Evolutionary conservation across 1,284 basidiomycete species (phyloP).

Genomic region (Tilletia horrida): DNA sequence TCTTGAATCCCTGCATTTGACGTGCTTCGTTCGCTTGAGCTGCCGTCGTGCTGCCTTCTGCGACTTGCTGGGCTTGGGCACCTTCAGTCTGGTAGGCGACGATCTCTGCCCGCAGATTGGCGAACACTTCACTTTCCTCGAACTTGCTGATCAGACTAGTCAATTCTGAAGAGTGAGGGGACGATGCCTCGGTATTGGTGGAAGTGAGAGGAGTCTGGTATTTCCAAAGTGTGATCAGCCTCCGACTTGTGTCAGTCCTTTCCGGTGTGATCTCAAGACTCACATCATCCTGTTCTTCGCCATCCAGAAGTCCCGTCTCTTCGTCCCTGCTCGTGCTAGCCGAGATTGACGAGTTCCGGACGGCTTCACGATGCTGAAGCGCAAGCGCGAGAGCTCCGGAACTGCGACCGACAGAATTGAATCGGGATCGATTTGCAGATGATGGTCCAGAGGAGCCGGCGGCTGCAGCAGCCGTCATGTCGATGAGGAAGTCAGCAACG

Average conservation of each 20-base stretch:
- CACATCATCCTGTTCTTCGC: background rate
- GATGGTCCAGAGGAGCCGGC: background rate
- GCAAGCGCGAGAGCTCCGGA: constrained; percentile 7
- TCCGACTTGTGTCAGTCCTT: too few relatives aligned
- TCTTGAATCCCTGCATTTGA: constrained; percentile 71
- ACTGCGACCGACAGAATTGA: constrained; percentile 4
- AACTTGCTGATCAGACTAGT: constrained; percentile 51
- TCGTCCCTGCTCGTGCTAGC: constrained; percentile 23
- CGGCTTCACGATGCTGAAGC: constrained; percentile 14
- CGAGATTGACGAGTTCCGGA: constrained; percentile 17
- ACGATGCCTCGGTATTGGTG: too few relatives aligned
- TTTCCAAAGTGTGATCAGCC: too few relatives aligned
- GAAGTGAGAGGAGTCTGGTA: too few relatives aligned
- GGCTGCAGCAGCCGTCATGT: constrained; percentile 31
- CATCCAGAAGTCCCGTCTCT: constrained; percentile 9
- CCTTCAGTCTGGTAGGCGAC: background rate
- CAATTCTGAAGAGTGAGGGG: background rate
- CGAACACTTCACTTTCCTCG: constrained; percentile 46
- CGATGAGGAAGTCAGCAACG: constrained; percentile 69
- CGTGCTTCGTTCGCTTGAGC: constrained; percentile 50
- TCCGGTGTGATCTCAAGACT: too few relatives aligned
- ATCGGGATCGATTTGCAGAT: background rate
- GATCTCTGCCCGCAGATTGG: constrained; percentile 1
- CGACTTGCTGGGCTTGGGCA: background rate
- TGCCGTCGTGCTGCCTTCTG: constrained; percentile 44